Evolutionary conservation across 1,284 basidiomycete species (phyloP).

Genomic region (Puccinia horiana): DNA sequence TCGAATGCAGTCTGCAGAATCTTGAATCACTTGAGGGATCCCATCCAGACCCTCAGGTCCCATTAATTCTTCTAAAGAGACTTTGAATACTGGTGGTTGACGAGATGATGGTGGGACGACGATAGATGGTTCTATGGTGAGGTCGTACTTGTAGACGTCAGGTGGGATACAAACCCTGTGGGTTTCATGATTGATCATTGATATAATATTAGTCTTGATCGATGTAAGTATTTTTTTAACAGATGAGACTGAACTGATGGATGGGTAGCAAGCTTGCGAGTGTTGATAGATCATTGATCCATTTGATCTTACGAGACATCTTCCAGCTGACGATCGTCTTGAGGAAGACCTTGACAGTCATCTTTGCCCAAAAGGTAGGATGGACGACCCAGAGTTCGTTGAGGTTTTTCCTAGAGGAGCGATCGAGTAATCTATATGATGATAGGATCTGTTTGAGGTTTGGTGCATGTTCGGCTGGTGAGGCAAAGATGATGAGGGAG

Average conservation of each 20-base stretch:
- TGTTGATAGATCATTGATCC: conserved; percentile 29
- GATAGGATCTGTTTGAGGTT: conserved; percentile 30
- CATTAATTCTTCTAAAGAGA: conserved; percentile 28
- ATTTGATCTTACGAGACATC: conserved; percentile 30
- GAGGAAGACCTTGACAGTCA: conserved; percentile 30
- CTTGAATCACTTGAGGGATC: conserved; percentile 39
- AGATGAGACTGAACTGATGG: conserved; percentile 43
- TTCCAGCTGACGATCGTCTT: conserved; percentile 38
- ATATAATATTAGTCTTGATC: not conserved
- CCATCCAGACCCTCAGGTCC: conserved; percentile 4
- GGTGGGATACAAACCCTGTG: conserved; percentile 39
- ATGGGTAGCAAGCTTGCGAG: conserved; percentile 35
- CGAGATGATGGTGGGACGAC: conserved; percentile 4
- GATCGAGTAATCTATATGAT: conserved; percentile 16
- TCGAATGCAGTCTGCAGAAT: conserved; percentile 38
- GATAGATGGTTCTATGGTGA: conserved; percentile 33
- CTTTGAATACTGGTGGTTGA: conserved; percentile 20
- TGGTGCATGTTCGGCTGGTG: conserved; percentile 31
- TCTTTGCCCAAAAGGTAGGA: conserved; percentile 43
- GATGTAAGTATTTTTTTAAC: not conserved
- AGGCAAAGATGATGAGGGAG: conserved; percentile 42
- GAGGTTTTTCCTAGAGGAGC: conserved; percentile 18
- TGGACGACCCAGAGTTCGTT: conserved; percentile 32
- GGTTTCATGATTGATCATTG: not conserved
- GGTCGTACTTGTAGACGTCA: conserved; percentile 41